Evolutionary conservation across 1,139 yeast genomes (phyloP), one percentile per base, ranked within the genome.

Genomic region (Magnusiomyces ingens): DNA sequence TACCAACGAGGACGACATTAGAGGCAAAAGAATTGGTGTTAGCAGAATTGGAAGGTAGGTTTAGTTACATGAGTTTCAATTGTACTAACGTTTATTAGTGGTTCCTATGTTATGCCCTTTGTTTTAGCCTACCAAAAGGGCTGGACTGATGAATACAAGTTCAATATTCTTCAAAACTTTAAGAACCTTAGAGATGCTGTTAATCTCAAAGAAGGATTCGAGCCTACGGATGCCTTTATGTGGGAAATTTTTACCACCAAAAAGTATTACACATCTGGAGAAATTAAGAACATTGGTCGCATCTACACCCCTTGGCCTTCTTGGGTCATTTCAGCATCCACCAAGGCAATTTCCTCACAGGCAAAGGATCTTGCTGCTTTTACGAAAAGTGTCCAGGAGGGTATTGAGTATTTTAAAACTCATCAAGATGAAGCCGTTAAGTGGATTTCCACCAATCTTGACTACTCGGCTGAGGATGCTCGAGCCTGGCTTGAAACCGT

Each of bases 231-330:
- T 66, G 95, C 94, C 1, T 90, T 90, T 69, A 86, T 90, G 95
- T 90, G 97, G 97, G 97, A 90, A 64, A 80, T 86, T 67, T 90
- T 89, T 72, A 90, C 97, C 4, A 81, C 91, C 47, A 90, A 89
- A 65, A 82, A 80, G 67, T 90, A 87, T 71, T 88, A 86, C 66
- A 96, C 88, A 64, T 77, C 72, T 55, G 77, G 80, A 15, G 96
- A 89, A 63, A 83, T 90, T 70, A 87, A 85, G 68, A 75, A 79
- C 62, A 82, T 90, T 58, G 97, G 96, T 11, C 88, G 85, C 61
- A 88, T 90, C 53, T 86, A 85, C 69, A 90, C 97, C 0, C 97
- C 97, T 10, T 90, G 97, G 97, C 93, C 97, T 8, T 86, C 95
- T 1, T 90, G 96, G 96, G 91, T 88, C 17, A 75, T 89, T 50